A percentile compares a stretch with the other conserved stretches of the same genome.
Evolutionary conservation across 441 rosid genomes (phyloP).

Genomic region (Adansonia gregorii): DNA sequence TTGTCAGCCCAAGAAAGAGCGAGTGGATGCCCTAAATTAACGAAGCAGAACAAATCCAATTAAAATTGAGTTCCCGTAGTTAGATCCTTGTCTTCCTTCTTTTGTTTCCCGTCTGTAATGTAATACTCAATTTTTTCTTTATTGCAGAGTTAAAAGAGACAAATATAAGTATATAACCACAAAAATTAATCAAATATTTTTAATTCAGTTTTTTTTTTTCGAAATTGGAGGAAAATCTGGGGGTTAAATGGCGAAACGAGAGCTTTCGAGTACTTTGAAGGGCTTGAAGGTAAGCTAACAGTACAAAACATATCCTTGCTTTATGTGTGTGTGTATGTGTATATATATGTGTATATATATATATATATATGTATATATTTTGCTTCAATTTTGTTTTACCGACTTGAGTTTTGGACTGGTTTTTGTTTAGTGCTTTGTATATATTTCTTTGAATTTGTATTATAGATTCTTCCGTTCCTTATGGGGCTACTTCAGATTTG

Average conservation of each 20-base stretch:
- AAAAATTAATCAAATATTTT: background rate
- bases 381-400: background rate
- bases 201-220: background rate
- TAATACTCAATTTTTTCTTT: background rate
- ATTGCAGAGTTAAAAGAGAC: background rate
- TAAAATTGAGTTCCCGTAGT: too few relatives aligned
- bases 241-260: conserved; percentile 74
- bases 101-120: background rate
- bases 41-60: background rate
- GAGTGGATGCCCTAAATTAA: conserved; percentile 23
- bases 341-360: too few relatives aligned
- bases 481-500: conserved; percentile 3
- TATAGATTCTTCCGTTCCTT: background rate
- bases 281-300: conserved; percentile 70
- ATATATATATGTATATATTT: background rate
- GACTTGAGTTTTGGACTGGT: conserved; percentile 17
- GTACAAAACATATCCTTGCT: background rate
- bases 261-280: conserved; percentile 82
- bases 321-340: too few relatives aligned
- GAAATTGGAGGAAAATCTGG: background rate
- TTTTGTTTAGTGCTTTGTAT: conserved; percentile 20
- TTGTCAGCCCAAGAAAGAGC: background rate
- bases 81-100: background rate
- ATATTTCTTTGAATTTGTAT: background rate
- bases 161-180: too few relatives aligned